phyloP scores from a whole-genome alignment of 2,329 filamentous ascomycete species.

The Rachicladosporium sp. region DNA sequence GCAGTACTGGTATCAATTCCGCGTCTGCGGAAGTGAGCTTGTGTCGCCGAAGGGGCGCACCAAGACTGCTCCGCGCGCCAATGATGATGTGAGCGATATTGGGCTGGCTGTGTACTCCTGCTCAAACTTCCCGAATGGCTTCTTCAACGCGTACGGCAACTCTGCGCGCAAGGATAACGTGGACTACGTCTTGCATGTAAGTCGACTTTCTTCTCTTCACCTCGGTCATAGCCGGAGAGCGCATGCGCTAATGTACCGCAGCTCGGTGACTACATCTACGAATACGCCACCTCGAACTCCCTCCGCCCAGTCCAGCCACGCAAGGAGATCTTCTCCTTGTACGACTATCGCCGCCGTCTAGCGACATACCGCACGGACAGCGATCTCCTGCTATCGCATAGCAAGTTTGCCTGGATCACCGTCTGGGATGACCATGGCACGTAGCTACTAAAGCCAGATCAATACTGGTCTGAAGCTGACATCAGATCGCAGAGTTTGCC shows the following conservation, averaged over 20 bases:
- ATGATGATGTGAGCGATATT: slow-evolving; percentile 14
- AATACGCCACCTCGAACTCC: slow-evolving; percentile 25
- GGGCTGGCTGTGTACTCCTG: slow-evolving; percentile 17
- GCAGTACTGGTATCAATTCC: slow-evolving; percentile 19
- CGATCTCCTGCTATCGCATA: slow-evolving; percentile 28
- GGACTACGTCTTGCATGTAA: slow-evolving; percentile 25
- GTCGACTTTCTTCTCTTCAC: neutral
- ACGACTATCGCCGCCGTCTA: slow-evolving; percentile 33
- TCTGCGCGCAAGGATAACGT: slow-evolving; percentile 23
- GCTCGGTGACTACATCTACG: slow-evolving; percentile 34
- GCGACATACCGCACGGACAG: slow-evolving; percentile 30
- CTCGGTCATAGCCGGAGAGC: slow-evolving; percentile 13
- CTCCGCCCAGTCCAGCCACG: slow-evolving; percentile 21
- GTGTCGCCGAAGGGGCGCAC: slow-evolving; percentile 16
- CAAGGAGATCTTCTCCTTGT: slow-evolving; percentile 28
- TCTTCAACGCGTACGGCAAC: slow-evolving; percentile 19
- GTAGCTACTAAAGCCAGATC: slow-evolving; percentile 1
- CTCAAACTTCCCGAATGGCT: slow-evolving; percentile 16
- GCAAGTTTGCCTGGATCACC: slow-evolving; percentile 31
- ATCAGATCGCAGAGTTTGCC: slow-evolving; percentile 20
- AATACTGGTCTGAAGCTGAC: too few relatives aligned
- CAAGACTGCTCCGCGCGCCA: slow-evolving; percentile 13
- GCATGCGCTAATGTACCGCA: neutral
- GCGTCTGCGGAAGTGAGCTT: slow-evolving; percentile 11
- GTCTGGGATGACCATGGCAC: slow-evolving; percentile 25